phyloP scores from a whole-genome alignment of 1,284 basidiomycete genomes.

The Fomitopsis betulina region DNA sequence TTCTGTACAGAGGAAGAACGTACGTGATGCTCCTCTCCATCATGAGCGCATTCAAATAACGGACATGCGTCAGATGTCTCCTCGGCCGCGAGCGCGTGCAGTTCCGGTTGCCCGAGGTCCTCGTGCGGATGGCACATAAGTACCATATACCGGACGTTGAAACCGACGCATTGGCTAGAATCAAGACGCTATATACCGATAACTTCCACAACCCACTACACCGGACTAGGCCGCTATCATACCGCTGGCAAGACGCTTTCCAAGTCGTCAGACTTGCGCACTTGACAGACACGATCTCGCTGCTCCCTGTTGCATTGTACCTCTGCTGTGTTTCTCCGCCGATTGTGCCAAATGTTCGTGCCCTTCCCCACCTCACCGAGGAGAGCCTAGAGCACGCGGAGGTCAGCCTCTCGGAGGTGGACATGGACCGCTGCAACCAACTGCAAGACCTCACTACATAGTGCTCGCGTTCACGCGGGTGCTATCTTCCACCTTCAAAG shows the following conservation, averaged over 20 bases:
- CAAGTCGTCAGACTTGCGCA: neutral
- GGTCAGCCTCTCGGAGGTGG: too few species aligned
- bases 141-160: slow-evolving; percentile 17
- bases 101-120: neutral
- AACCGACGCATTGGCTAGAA: slow-evolving; percentile 13
- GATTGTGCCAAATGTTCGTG: neutral
- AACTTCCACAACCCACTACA: neutral
- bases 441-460: too few species aligned
- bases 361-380: neutral
- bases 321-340: neutral
- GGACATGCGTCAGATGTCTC: neutral
- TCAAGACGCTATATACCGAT: slow-evolving; percentile 17
- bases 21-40: neutral
- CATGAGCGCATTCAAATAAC: neutral
- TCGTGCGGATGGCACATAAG: neutral
- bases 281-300: neutral
- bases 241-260: neutral
- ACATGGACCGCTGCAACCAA: too few species aligned
- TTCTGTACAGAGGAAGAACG: slow-evolving; percentile 16
- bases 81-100: slow-evolving; percentile 47
- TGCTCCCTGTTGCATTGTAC: neutral
- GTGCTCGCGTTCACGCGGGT: too few species aligned
- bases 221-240: neutral
- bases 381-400: neutral
- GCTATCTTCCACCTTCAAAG: too few species aligned